Percentiles rank a stretch among this genome's conserved stretches.
phyloP scores from a whole-genome alignment of 2,329 filamentous ascomycete species.

The Scytalidium sp. region DNA sequence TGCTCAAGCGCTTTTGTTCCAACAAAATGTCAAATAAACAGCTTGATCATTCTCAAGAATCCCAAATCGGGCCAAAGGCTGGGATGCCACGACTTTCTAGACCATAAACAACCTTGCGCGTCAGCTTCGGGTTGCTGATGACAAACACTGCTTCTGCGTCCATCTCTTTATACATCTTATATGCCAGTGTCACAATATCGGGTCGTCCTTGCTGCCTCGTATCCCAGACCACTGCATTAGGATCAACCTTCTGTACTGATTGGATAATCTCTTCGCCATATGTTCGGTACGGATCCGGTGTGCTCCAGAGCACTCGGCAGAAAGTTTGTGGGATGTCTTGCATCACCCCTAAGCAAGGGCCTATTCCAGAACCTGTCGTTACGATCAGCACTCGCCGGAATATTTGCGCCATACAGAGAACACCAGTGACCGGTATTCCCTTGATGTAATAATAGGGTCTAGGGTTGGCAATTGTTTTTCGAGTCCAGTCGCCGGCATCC shows the following conservation, averaged over 20 bases:
- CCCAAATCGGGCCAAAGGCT: slow-evolving; percentile 35
- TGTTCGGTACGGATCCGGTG: slow-evolving; percentile 28
- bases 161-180: slow-evolving; percentile 24
- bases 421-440: slow-evolving; percentile 41
- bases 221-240: slow-evolving; percentile 31
- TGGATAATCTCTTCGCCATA: slow-evolving; percentile 31
- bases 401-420: slow-evolving; percentile 28
- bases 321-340: slow-evolving; percentile 16
- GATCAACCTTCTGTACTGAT: slow-evolving; percentile 27
- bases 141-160: slow-evolving; percentile 35
- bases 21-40: neutral
- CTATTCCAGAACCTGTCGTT: slow-evolving; percentile 33
- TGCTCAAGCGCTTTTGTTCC: too few species aligned
- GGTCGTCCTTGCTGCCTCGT: slow-evolving; percentile 31
- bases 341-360: slow-evolving; percentile 31
- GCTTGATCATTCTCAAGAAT: slow-evolving; percentile 18
- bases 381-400: slow-evolving; percentile 33
- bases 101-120: slow-evolving; percentile 34
- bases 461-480: slow-evolving; percentile 45
- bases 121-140: slow-evolving; percentile 35
- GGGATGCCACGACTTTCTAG: slow-evolving; percentile 34
- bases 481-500: slow-evolving; percentile 57
- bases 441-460: slow-evolving; percentile 46
- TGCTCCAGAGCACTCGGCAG: slow-evolving; percentile 32
- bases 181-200: slow-evolving; percentile 30